Percentiles rank a stretch among this genome's conserved stretches.
These are phyloP conservation scores for Chimonanthus salicifolius DNA, from an alignment of 164 flowering plant genomes.

Conservation along the genomic window DNA sequence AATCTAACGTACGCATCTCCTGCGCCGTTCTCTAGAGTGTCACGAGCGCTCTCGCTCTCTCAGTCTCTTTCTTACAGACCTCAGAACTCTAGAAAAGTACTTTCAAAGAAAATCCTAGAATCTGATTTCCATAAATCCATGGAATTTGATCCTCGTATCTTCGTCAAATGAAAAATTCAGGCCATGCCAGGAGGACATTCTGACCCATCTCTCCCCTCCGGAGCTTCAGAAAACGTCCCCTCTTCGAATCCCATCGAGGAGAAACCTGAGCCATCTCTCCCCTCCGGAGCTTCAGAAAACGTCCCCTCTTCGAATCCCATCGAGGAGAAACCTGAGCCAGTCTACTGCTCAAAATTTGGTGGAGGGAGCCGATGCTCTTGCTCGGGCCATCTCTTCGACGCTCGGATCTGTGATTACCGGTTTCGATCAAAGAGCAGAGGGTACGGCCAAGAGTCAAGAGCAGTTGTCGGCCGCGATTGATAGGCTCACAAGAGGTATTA, in stretches of 20 bases:
- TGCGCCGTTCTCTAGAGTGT: no score
- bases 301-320: neutral
- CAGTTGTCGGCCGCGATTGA: constrained; percentile 46
- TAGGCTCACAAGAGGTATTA: constrained; percentile 52
- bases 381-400: constrained; percentile 40
- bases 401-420: constrained; percentile 41
- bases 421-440: constrained; percentile 51
- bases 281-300: constrained; percentile 3
- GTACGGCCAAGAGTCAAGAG: constrained; percentile 44
- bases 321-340: neutral
- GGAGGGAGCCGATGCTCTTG: constrained; percentile 26
- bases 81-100: no score
- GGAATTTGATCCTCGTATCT: neutral
- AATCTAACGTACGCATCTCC: no score
- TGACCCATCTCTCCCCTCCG: neutral
- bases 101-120: neutral
- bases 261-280: neutral
- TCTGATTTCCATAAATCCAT: neutral
- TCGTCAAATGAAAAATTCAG: neutral
- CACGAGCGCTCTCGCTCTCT: no score
- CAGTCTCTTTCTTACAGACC: no score
- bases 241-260: neutral
- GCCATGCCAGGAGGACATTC: neutral
- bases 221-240: neutral
- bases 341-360: neutral